These are phyloP conservation scores for Clausena lansium DNA, from an alignment of 345 rosid genomes.

Conservation along the genomic window DNA sequence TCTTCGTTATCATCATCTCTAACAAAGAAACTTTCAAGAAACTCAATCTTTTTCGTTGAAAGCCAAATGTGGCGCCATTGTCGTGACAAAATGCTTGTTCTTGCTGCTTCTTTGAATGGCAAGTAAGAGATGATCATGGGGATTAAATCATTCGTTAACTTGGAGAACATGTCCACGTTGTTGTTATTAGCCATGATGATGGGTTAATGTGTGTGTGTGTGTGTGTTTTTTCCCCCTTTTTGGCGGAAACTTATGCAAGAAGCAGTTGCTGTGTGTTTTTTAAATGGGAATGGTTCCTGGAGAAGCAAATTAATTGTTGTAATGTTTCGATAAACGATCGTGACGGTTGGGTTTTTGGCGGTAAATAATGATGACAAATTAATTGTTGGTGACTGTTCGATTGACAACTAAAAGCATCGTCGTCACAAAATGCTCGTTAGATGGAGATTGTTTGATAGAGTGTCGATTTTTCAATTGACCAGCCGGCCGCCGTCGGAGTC, in stretches of 20 bases:
- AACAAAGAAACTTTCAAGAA: constrained; percentile 31
- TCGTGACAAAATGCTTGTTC: constrained; percentile 28
- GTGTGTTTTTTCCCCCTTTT: too few species aligned
- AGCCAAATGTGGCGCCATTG: constrained; percentile 30
- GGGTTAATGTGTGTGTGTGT: too few species aligned
- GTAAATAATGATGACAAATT: background rate
- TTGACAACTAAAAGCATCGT: too few species aligned
- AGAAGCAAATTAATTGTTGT: too few species aligned
- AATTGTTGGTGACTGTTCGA: too few species aligned
- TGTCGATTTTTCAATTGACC: constrained; percentile 50
- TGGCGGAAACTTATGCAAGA: too few species aligned
- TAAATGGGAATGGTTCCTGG: too few species aligned
- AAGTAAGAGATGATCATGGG: constrained; percentile 24
- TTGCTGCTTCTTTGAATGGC: constrained; percentile 40
- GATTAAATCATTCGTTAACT: constrained; percentile 16
- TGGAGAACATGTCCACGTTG: constrained; percentile 14
- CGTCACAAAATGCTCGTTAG: too few species aligned
- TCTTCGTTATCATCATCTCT: background rate
- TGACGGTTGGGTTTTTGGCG: constrained; percentile 8
- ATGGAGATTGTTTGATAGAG: constrained; percentile 58
- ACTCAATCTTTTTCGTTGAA: constrained; percentile 20
- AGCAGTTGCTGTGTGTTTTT: background rate
- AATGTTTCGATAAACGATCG: background rate
- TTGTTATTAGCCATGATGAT: background rate
- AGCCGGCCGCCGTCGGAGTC: constrained; percentile 30